Evolutionary conservation across 495 filamentous ascomycete species (phyloP).

Genomic region (Letharia lupina): DNA sequence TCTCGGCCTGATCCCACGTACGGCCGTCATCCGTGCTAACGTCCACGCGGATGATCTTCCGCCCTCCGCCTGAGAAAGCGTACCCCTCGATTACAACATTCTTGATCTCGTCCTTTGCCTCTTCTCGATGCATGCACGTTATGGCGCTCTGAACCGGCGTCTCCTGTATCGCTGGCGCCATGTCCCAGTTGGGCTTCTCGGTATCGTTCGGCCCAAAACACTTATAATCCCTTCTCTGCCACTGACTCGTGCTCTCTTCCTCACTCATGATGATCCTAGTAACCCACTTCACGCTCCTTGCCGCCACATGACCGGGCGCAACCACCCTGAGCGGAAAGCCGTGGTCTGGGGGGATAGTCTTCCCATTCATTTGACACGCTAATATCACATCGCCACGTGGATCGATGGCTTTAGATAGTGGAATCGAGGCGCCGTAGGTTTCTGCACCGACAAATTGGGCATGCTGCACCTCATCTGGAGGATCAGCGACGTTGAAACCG

Average conservation of each 20-base stretch:
- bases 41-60: conserved; percentile 40
- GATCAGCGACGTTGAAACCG: conserved; percentile 30
- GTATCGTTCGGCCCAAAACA: conserved; percentile 35
- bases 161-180: conserved; percentile 39
- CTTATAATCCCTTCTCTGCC: conserved; percentile 41
- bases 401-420: conserved; percentile 47
- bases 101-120: background rate
- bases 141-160: conserved; percentile 45
- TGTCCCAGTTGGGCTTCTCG: conserved; percentile 30
- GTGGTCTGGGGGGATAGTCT: conserved; percentile 47
- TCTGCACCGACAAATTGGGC: conserved; percentile 52
- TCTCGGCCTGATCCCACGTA: conserved; percentile 32
- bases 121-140: conserved; percentile 20
- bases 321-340: conserved; percentile 53
- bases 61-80: conserved; percentile 40
- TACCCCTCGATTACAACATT: conserved; percentile 37
- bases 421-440: conserved; percentile 53
- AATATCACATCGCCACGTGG: conserved; percentile 50
- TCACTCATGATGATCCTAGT: conserved; percentile 35
- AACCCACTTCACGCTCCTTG: conserved; percentile 45
- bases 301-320: conserved; percentile 54
- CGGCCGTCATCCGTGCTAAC: conserved; percentile 36
- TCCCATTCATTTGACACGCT: conserved; percentile 52
- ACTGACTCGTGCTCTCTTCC: conserved; percentile 36
- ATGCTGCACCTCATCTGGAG: conserved; percentile 34